These are phyloP conservation scores for Pezicula neosporulosa DNA, from an alignment of 2,329 filamentous ascomycete species.

Conservation along the genomic window DNA sequence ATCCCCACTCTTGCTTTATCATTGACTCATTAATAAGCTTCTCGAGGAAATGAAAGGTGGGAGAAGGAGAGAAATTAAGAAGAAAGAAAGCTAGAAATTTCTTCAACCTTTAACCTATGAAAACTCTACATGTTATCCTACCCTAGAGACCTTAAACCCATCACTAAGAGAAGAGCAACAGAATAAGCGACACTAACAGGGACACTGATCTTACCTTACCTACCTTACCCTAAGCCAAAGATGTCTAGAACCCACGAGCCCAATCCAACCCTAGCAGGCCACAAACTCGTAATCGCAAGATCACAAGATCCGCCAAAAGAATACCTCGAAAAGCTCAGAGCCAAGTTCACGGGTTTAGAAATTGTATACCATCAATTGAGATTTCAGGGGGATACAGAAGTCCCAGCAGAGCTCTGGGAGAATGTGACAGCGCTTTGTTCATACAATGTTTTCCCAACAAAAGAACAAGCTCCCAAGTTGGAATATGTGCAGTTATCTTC, in stretches of 20 bases:
- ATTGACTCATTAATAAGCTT: too few relatives aligned
- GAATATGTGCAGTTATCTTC: conserved; percentile 42
- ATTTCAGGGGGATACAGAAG: conserved; percentile 6
- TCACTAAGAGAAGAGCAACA: too few relatives aligned
- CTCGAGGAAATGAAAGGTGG: too few relatives aligned
- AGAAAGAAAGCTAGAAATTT: too few relatives aligned
- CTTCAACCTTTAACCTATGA: too few relatives aligned
- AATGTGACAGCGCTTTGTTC: conserved; percentile 37
- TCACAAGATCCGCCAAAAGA: conserved; percentile 25
- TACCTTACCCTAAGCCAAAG: background rate
- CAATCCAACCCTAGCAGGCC: conserved; percentile 26
- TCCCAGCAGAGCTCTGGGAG: conserved; percentile 29
- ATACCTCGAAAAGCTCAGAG: conserved; percentile 32
- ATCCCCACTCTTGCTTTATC: too few relatives aligned
- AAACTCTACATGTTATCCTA: too few relatives aligned
- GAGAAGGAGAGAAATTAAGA: too few relatives aligned
- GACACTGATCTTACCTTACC: too few relatives aligned
- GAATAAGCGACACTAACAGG: too few relatives aligned
- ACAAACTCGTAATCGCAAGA: conserved; percentile 37
- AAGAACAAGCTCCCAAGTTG: conserved; percentile 30
- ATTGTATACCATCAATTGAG: conserved; percentile 30
- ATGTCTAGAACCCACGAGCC: background rate
- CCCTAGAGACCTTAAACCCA: too few relatives aligned
- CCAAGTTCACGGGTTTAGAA: conserved; percentile 34
- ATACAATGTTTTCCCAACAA: conserved; percentile 28